A percentile compares a stretch with the other conserved stretches of the same genome.
These are phyloP conservation scores for Acanthamoeba triangularis DNA, from an alignment of 208 protist species.

Conservation along the genomic window DNA sequence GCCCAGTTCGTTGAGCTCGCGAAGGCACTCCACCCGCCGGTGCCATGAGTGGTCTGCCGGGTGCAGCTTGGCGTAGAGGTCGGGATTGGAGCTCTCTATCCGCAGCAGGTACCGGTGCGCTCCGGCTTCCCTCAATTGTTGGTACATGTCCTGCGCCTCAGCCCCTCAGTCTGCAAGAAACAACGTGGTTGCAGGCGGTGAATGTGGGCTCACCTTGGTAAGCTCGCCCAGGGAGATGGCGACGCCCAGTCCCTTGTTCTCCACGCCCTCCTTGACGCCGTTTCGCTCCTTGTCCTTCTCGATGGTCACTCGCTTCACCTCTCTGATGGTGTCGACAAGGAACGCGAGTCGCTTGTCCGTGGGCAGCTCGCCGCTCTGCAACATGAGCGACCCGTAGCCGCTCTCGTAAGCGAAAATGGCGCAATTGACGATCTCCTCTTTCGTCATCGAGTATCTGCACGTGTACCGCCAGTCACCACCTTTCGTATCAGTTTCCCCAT, in stretches of 20 bases:
- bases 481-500: background rate
- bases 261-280: constrained; percentile 22
- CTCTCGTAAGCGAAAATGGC: constrained; percentile 80
- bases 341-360: constrained; percentile 75
- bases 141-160: constrained; percentile 77
- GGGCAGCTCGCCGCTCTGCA: constrained; percentile 84
- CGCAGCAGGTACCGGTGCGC: constrained; percentile 85
- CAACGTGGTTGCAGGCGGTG: background rate
- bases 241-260: constrained; percentile 80
- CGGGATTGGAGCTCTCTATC: constrained; percentile 88
- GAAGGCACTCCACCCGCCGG: constrained; percentile 75
- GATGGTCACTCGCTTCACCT: constrained; percentile 41
- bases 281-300: constrained; percentile 19
- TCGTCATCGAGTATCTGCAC: constrained; percentile 82
- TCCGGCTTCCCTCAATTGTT: constrained; percentile 81
- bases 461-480: background rate
- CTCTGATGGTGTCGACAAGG: constrained; percentile 72
- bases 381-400: constrained; percentile 81
- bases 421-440: constrained; percentile 83
- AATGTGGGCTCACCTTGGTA: background rate
- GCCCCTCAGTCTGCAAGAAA: background rate
- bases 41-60: constrained; percentile 84
- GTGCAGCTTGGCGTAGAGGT: constrained; percentile 86
- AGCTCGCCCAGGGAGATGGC: constrained; percentile 86
- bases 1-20: constrained; percentile 77